Evolutionary conservation across 257 asterid species (phyloP), one percentile per base, ranked within the genome.

Genomic region (Rehmannia glutinosa): DNA sequence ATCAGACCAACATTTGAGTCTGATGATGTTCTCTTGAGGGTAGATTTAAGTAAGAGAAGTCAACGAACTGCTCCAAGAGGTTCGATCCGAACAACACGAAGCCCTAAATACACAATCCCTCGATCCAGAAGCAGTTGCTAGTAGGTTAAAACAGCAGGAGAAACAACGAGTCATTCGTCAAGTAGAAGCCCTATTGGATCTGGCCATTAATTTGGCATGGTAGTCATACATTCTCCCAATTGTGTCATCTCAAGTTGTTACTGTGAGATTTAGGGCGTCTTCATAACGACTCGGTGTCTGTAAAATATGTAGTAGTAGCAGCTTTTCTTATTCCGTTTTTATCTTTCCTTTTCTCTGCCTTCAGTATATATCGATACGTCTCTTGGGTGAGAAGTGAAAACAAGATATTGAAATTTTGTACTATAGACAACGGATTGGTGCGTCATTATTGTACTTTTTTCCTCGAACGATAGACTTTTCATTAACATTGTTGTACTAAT

Each of bases 21-120:
- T 15, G 96, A 93, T 46, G 88, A 90, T 74, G 71, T 86, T 63
- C 92, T 93, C 61, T 56, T 93, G 70, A 84, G 99, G 79, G 88
- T 78, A 46, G 99, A 93, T 80, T 93, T 93, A 74, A 47, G 83
- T 93, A 8, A 70, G 97, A 74, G 99, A 93, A 77, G 91, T 86
- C 1, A 86, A 87, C 51, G 84, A 75, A 23, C 78, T 93, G 68
- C 78, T 93, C 71, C 88, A 73, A 74, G 97, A 93, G 66, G 96
- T 91, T 70, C 83, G 92, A 27, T 38, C 71, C 19, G 77, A 81
- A 73, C 82, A 80, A n/a, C 23, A 47, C 4, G 79, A 78, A 71
- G 77, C 82, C 56, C 65, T 69, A 66, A 71, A 68, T 52, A n/a
- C 80, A 15, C 79, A 74, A 69, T 85, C 84, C 38, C 73, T 88